A percentile compares a stretch with the other conserved stretches of the same genome.
Conservation (phyloP, 176 grass and related monocot genomes). For the Oryza officinalis region DNA sequence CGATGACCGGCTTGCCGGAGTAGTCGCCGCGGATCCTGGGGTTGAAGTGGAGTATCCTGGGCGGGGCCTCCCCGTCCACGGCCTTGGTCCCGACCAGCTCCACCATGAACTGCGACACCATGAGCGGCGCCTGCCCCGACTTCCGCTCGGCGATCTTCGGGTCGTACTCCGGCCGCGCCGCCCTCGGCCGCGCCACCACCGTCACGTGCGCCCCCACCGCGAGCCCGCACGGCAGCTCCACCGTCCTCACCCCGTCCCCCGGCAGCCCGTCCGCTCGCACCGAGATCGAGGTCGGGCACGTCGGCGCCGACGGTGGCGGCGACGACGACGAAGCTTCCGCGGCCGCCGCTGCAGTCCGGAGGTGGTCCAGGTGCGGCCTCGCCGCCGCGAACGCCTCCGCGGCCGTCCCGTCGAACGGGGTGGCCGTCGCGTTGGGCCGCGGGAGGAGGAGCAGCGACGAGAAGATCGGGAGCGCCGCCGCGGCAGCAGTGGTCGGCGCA, state of each 20-base stretch:
- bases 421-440: slow-evolving; percentile 38
- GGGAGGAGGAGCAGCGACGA: slow-evolving; percentile 48
- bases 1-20: slow-evolving; percentile 75
- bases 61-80: slow-evolving; percentile 91
- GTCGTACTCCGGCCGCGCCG: slow-evolving; percentile 51
- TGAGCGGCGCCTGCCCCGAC: slow-evolving; percentile 54
- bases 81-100: slow-evolving; percentile 81
- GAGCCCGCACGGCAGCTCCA: slow-evolving; percentile 85
- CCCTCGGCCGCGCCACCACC: slow-evolving; percentile 63
- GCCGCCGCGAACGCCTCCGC: slow-evolving; percentile 48
- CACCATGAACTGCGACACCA: slow-evolving; percentile 98
- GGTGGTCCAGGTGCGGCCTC: slow-evolving; percentile 38
- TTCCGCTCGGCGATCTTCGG: slow-evolving; percentile 69
- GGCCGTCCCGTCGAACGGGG: slow-evolving; percentile 34
- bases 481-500: neutral
- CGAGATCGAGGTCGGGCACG: slow-evolving; percentile 61
- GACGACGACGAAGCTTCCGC: neutral
- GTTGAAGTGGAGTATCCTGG: slow-evolving; percentile 92
- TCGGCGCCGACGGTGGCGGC: slow-evolving; percentile 20
- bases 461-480: slow-evolving; percentile 39
- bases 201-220: slow-evolving; percentile 88
- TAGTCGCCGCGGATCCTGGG: slow-evolving; percentile 93
- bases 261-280: slow-evolving; percentile 43
- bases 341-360: neutral
- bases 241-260: slow-evolving; percentile 38